These are phyloP conservation scores for Mesembryanthemum crystallinum DNA, from an alignment of 148 eudicot genomes.

Conservation along the genomic window DNA sequence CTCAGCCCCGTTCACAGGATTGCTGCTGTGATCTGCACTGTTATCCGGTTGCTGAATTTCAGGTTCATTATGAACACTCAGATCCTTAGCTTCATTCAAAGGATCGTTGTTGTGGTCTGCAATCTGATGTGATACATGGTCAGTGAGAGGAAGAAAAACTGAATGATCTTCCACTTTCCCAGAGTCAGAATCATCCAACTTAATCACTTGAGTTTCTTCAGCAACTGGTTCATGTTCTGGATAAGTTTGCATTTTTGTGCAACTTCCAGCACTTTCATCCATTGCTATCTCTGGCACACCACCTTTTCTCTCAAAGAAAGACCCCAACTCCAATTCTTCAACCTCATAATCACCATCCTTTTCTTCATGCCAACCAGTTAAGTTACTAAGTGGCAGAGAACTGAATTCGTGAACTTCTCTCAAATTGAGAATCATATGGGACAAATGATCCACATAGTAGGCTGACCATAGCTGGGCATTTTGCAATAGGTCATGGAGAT, in stretches of 20 bases:
- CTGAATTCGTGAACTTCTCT: conserved; percentile 29
- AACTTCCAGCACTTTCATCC: conserved; percentile 16
- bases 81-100: neutral
- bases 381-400: conserved; percentile 40
- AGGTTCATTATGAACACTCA: neutral
- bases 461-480: conserved; percentile 39
- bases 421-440: conserved; percentile 25
- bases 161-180: conserved; percentile 21
- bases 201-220: conserved; percentile 18
- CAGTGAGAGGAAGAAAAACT: neutral
- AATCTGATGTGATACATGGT: no score
- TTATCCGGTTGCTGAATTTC: neutral
- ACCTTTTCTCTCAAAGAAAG: conserved; percentile 19
- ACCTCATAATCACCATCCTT: conserved; percentile 26
- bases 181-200: conserved; percentile 18
- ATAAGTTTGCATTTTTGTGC: conserved; percentile 3
- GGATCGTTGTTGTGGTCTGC: conserved; percentile 1
- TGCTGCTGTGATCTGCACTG: neutral
- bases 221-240: conserved; percentile 4
- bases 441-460: conserved; percentile 34
- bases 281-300: neutral
- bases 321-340: conserved; percentile 21
- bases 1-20: neutral
- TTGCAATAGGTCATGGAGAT: conserved; percentile 29
- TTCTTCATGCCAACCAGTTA: conserved; percentile 46